Conservation (phyloP, 179 eudicot genomes). For the Heliamphora pulchella region DNA sequence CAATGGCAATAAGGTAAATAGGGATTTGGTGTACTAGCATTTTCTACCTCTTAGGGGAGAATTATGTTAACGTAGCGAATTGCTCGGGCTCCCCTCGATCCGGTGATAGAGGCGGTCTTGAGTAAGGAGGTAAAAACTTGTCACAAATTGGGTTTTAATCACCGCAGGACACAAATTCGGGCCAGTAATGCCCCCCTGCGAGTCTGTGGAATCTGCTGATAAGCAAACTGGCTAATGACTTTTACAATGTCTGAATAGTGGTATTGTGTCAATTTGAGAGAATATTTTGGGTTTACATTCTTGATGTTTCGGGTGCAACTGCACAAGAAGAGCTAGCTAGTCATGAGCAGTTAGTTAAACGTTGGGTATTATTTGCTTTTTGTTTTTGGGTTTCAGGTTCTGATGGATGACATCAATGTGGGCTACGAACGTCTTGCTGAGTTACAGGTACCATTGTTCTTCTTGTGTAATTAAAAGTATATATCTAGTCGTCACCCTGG, state of each 20-base stretch:
- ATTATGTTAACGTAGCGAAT: neutral
- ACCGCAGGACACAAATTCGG: neutral
- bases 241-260: neutral
- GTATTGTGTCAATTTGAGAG: neutral
- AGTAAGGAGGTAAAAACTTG: neutral
- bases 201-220: neutral
- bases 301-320: neutral
- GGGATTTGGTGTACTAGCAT: neutral
- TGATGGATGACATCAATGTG: conserved; percentile 89
- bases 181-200: neutral
- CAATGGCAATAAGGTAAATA: neutral
- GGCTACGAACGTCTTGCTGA: conserved; percentile 96
- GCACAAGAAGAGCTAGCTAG: neutral
- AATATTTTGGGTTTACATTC: neutral
- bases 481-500: neutral
- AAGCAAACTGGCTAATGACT: neutral
- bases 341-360: neutral
- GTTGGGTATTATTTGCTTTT: neutral
- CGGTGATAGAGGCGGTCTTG: neutral
- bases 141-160: neutral
- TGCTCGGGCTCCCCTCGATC: neutral
- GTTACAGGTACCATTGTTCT: conserved; percentile 51
- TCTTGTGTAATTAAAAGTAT: neutral
- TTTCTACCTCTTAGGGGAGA: neutral
- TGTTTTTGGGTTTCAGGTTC: conserved; percentile 41